Percentiles rank a stretch among this genome's conserved stretches.
Evolutionary conservation across 768 basidiomycete genomes (phyloP).

Genomic region (Termitomyces sp.): DNA sequence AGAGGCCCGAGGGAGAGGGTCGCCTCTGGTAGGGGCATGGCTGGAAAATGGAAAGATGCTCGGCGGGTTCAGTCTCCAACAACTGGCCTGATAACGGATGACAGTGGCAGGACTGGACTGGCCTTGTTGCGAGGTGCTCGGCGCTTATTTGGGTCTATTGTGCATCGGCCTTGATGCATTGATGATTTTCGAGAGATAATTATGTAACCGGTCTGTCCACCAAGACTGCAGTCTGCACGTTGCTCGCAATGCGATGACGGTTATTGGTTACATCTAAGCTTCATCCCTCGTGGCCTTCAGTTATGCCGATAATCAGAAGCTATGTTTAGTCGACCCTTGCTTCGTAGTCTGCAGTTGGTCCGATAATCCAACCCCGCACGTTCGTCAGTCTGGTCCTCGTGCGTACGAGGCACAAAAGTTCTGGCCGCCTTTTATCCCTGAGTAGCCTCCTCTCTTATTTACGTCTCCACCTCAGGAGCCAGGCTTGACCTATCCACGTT

Average conservation of each 20-base stretch:
- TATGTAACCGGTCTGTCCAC: too few relatives aligned
- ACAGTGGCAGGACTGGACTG: not conserved
- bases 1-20: constrained; percentile 55
- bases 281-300: not conserved
- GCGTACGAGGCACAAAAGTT: constrained; percentile 3
- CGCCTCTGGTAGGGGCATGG: constrained; percentile 65
- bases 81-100: too few relatives aligned
- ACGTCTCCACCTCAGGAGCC: not conserved
- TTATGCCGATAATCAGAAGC: not conserved
- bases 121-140: not conserved
- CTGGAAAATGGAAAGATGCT: not conserved
- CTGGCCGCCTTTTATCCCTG: not conserved
- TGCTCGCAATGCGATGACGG: not conserved
- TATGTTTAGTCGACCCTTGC: not conserved
- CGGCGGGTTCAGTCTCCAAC: too few relatives aligned
- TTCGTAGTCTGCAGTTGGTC: not conserved
- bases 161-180: constrained; percentile 1
- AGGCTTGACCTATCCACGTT: constrained; percentile 9
- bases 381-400: constrained; percentile 11
- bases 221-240: not conserved
- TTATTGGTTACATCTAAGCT: not conserved
- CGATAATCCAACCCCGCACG: constrained; percentile 6
- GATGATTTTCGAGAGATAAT: too few relatives aligned
- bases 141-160: constrained; percentile 13
- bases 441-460: not conserved